Evolutionary conservation across 345 rosid genomes (phyloP), one percentile per base, ranked within the genome.

Genomic region (Capsella bursapastoris): DNA sequence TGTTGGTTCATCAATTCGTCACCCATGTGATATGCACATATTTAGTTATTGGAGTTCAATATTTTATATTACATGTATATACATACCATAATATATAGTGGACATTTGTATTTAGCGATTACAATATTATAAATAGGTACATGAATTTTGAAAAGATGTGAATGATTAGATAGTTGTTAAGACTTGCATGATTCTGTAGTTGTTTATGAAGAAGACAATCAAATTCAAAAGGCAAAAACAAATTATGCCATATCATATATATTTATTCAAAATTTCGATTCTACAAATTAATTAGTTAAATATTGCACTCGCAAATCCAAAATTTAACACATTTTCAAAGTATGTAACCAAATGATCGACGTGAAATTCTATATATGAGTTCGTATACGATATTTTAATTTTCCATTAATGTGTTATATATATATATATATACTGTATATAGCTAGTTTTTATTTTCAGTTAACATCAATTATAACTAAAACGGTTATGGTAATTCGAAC

Each of bases 1-100:
- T 69, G 44, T 9, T 76, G 32, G 38, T 63, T 62, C 75, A 70
- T 70, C 71, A 76, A 65, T 29, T 71, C 81, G 81, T 77, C 80
- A 71, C 66, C 81, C 81, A 77, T 71, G 81, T 77, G 81, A 71
- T 71, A 64, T 50, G 31, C 40, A 32, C 35, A 43, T 34, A 43
- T 7, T 38, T 47, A 15, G 29, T 56, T 15, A 62, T 37, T n/a
- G 28, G 10, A 44, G 3, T 41, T 53, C 12, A 27, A 14, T 53
- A 65, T 49, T 15, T 47, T 45, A 45, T 6, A 45, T 6, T n/a
- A 49, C 4, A 37, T n/a, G 38, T 59, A 43, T 57, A n/a, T 31
- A 18, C 22, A 2, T 22, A 66, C 34, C 22, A 68, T 41, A 37
- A 72, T 48, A 7, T 51, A 15, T 40, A 74, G 73, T 18, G 73